Base-by-base conservation (phyloP, 352 stramenopile genomes). In the Ochromonadaceae sp. region DNA sequence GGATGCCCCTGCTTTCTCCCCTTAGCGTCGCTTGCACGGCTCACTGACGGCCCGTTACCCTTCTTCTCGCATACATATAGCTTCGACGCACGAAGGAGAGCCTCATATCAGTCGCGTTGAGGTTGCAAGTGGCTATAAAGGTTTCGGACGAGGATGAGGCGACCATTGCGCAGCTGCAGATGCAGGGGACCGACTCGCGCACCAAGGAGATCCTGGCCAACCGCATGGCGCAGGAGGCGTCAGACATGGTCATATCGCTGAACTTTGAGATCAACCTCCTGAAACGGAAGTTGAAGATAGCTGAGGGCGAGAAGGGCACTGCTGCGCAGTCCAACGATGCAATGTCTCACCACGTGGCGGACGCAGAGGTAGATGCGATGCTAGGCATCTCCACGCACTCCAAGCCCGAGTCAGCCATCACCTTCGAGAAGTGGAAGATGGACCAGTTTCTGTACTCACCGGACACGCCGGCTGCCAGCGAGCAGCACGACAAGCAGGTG, bases 351-450 rank as follows among this genome's bases (percentile, higher is more conserved):
- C 22, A 9, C 7, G 5, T 26, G 10, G 14, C 52, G 9, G 31
- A 60, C 7, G 5, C 15, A 10, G 14, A 60, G 3, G 31, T 60
- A 14, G 14, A 49, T 3, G 28, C 5, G 3, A 50, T 60, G 31
- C 28, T 60, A 20, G 15, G n/a, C 15, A 44, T 44, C 15, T 15
- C 14, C 44, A 20, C 34, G 44, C 34, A 17, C 20, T 20, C 20
- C 25, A 57, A 14, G 9, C 26, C n/a, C n/a, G n/a, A n/a, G n/a
- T n/a, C n/a, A 20, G 52, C 52, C 2, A 60, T 39, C n/a, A 35
- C 52, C 5, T 60, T 60, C 25, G 52, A 53, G 9, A 3, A 30
- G 9, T 60, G 52, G 52, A 60, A 60, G n/a, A 60, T 60, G 52
- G n/a, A 41, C 17, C 9, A 57, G 20, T 48, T 60, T 4, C 31